Conservation (phyloP, 108 stramenopile genomes). For the Cafeteria roenbergensis region DNA sequence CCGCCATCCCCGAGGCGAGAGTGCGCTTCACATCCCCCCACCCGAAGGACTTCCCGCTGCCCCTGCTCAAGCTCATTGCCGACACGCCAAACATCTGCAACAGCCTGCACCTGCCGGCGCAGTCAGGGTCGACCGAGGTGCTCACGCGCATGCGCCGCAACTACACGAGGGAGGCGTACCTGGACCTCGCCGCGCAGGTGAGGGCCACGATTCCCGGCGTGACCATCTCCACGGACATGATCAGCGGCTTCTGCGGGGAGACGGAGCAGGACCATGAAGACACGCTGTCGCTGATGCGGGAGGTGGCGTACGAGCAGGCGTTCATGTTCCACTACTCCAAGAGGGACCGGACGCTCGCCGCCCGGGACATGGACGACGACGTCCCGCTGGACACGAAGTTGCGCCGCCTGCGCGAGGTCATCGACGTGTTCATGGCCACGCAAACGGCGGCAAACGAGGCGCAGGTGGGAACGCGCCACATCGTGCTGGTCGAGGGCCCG, state of each 20-base stretch:
- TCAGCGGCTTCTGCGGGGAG: constrained; percentile 92
- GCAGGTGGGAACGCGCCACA: constrained; percentile 6
- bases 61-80: constrained; percentile 70
- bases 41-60: constrained; percentile 89
- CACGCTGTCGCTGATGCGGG: constrained; percentile 69
- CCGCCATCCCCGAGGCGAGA: constrained; percentile 71
- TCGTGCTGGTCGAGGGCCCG: constrained; percentile 39
- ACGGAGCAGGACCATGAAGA: constrained; percentile 81
- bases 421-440: constrained; percentile 3
- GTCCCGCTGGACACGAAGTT: constrained; percentile 74
- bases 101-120: constrained; percentile 86
- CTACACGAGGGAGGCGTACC: constrained; percentile 81
- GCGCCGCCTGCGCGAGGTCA: constrained; percentile 60
- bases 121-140: constrained; percentile 72
- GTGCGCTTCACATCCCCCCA: constrained; percentile 94
- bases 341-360: constrained; percentile 84
- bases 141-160: constrained; percentile 81
- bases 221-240: constrained; percentile 81
- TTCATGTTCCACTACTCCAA: constrained; percentile 93
- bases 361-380: constrained; percentile 73
- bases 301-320: constrained; percentile 76
- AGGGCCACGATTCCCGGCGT: constrained; percentile 66
- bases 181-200: constrained; percentile 61
- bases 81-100: constrained; percentile 73
- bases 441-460: too few relatives aligned